Percentiles rank a stretch among this genome's conserved stretches.
These are phyloP conservation scores for Elaeis oleifera DNA, from an alignment of 202 grass and related monocot genomes.

Conservation along the genomic window DNA sequence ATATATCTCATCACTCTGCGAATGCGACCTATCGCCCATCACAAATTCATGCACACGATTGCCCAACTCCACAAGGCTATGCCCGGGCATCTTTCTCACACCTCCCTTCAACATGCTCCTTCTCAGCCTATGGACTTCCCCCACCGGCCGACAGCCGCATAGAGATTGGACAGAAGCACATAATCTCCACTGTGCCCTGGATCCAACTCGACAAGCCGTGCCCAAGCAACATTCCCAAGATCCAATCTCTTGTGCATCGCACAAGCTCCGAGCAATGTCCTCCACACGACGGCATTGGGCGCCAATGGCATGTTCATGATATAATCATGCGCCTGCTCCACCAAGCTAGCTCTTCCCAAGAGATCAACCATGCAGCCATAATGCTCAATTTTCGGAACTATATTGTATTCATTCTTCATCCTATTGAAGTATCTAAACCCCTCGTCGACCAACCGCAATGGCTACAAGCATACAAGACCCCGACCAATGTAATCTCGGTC, in stretches of 20 bases:
- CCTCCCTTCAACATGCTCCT: slow-evolving; percentile 51
- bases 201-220: slow-evolving; percentile 45
- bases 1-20: slow-evolving; percentile 50
- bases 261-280: slow-evolving; percentile 74
- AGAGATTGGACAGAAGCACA: slow-evolving; percentile 78
- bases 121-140: slow-evolving; percentile 50
- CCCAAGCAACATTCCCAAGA: slow-evolving; percentile 56
- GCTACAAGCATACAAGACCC: slow-evolving; percentile 75
- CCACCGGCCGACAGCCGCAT: slow-evolving; percentile 62
- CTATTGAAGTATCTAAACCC: slow-evolving; percentile 62
- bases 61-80: slow-evolving; percentile 54
- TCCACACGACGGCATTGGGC: slow-evolving; percentile 65
- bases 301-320: slow-evolving; percentile 58
- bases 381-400: slow-evolving; percentile 63
- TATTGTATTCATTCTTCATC: slow-evolving; percentile 50
- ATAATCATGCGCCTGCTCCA: slow-evolving; percentile 62
- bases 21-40: slow-evolving; percentile 63
- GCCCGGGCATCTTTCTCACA: slow-evolving; percentile 65
- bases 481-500: slow-evolving; percentile 74
- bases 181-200: slow-evolving; percentile 70
- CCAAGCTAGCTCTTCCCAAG: slow-evolving; percentile 58
- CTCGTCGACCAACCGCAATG: slow-evolving; percentile 66
- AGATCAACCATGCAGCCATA: slow-evolving; percentile 87
- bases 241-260: slow-evolving; percentile 69
- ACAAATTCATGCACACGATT: slow-evolving; percentile 62